These are phyloP conservation scores for Aureobasidium vineae DNA, from an alignment of 2,329 filamentous ascomycete genomes.

Conservation along the genomic window DNA sequence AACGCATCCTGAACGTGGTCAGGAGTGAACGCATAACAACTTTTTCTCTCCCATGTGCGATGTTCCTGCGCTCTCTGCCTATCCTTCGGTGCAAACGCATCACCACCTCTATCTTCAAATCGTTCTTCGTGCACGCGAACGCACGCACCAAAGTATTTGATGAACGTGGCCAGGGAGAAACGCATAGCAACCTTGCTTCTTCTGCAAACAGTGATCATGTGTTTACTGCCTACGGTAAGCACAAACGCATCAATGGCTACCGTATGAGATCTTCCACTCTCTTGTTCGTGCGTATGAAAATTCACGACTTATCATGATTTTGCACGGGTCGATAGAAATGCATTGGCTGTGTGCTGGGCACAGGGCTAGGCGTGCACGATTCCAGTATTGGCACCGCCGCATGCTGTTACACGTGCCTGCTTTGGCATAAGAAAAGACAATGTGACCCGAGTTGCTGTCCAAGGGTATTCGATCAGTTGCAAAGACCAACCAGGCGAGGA, in stretches of 20 bases:
- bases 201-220: background rate
- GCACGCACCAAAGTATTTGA: background rate
- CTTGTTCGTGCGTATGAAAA: background rate
- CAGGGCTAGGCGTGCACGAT: background rate
- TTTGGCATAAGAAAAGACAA: background rate
- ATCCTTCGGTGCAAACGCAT: background rate
- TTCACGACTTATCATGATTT: background rate
- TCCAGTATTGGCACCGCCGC: no score
- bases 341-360: background rate
- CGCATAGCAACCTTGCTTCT: background rate
- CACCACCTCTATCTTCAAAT: background rate
- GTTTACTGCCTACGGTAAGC: background rate
- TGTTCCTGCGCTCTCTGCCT: background rate
- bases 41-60: background rate
- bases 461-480: background rate
- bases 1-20: background rate
- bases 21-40: background rate
- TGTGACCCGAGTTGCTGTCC: background rate
- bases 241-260: background rate
- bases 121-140: background rate
- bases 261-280: background rate
- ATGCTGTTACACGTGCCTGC: background rate
- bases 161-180: background rate
- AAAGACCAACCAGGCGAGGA: background rate
- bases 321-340: background rate